Conservation (phyloP, 2,329 filamentous ascomycete species). For the Pseudocercospora eumusae region DNA sequence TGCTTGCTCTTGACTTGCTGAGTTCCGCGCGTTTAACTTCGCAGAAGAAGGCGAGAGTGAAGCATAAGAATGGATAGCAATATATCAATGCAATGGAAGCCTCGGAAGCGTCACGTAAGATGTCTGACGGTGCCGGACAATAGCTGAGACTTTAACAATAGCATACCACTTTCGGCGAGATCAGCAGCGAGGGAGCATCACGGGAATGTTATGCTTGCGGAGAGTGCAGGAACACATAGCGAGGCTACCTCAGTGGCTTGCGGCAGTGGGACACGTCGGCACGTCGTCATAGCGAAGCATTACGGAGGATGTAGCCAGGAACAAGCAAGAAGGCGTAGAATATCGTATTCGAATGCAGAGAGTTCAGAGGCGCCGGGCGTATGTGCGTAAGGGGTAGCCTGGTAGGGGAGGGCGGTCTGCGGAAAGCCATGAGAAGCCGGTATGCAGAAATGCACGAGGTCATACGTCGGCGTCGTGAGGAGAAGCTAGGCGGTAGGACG, state of each 20-base stretch:
- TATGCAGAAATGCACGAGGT: conserved; percentile 10
- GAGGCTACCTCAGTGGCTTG: conserved; percentile 1
- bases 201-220: conserved; percentile 2
- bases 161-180: conserved; percentile 9
- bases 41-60: neutral
- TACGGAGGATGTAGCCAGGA: conserved; percentile 4
- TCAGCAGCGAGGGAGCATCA: conserved; percentile 1
- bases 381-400: no score
- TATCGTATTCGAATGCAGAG: neutral
- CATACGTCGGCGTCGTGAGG: conserved; percentile 9
- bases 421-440: neutral
- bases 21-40: neutral
- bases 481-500: conserved; percentile 4
- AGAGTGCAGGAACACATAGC: neutral
- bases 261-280: neutral
- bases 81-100: neutral
- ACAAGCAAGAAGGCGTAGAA: neutral
- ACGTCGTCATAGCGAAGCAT: conserved; percentile 3
- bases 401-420: no score
- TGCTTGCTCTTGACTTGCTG: neutral
- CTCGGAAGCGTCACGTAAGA: neutral
- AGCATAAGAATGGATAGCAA: neutral
- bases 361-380: conserved; percentile 4
- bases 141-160: conserved; percentile 7
- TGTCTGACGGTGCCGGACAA: neutral